Evolutionary conservation across 106 monocot genomes (phyloP).

Genomic region (Ottelia alismoides): DNA sequence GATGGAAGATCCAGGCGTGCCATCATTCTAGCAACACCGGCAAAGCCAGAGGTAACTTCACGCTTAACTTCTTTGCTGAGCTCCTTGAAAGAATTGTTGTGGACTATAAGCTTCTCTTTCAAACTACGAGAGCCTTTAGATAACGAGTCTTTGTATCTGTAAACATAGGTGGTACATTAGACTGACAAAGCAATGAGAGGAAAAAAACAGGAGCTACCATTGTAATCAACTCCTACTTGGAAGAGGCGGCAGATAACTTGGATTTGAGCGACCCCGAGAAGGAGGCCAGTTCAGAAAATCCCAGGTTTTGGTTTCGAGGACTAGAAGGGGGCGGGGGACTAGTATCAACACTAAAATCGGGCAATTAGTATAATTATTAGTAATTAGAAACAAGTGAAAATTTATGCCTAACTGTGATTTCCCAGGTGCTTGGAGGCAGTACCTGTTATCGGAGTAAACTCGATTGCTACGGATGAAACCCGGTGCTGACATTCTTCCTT

Average conservation of each 20-base stretch:
- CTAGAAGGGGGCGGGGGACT: no score
- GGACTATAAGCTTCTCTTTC: constrained; percentile 2
- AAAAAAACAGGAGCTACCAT: not conserved
- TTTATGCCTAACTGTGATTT: not conserved
- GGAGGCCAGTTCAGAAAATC: not conserved
- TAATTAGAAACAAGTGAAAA: not conserved
- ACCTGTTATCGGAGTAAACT: no score
- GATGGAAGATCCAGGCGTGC: not conserved
- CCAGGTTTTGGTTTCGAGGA: not conserved
- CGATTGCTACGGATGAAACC: no score
- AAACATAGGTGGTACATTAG: not conserved
- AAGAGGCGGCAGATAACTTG: not conserved
- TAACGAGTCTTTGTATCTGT: constrained; percentile 3
- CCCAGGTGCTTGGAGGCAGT: not conserved
- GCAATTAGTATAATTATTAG: no score
- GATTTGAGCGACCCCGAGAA: not conserved
- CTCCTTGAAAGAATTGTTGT: constrained; percentile 2
- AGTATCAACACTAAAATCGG: no score
- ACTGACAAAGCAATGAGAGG: not conserved
- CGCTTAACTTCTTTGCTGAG: not conserved
- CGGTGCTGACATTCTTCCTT: no score
- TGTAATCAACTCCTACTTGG: not conserved
- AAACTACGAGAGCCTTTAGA: constrained; percentile 1
- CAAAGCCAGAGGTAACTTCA: constrained; percentile 2
- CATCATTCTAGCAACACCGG: constrained; percentile 4